phyloP scores from a whole-genome alignment of 352 stramenopile species.

The Phytopythium litorale region DNA sequence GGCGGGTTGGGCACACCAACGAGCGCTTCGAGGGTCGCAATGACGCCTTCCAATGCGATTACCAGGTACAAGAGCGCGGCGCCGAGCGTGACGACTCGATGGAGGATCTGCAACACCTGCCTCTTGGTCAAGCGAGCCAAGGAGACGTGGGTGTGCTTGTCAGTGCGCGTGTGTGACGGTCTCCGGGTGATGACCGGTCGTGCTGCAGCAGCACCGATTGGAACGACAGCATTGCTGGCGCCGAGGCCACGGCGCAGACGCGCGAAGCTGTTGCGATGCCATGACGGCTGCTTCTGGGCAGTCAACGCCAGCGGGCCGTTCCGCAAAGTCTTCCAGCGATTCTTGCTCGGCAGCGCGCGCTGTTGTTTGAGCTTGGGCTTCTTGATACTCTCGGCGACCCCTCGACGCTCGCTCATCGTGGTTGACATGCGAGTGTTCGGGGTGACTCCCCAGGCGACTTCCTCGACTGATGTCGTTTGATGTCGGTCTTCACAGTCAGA shows the following conservation, averaged over 20 bases:
- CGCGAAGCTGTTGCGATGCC: constrained; percentile 2
- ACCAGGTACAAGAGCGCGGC: constrained; percentile 25
- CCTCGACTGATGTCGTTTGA: no score
- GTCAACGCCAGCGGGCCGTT: neutral
- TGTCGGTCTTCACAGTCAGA: neutral
- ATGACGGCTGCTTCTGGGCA: neutral
- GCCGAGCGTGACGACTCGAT: constrained; percentile 10
- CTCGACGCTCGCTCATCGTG: neutral
- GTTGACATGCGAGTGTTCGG: neutral
- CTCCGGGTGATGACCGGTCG: neutral
- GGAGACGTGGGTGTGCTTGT: neutral
- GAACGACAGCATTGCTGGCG: neutral
- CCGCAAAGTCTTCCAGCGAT: neutral
- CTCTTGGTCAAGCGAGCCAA: neutral
- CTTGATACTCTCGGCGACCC: neutral
- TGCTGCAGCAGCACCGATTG: neutral
- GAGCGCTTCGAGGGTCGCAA: constrained; percentile 18
- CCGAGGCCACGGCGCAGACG: neutral
- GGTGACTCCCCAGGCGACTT: no score
- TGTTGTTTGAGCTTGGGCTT: neutral
- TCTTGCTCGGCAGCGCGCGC: neutral
- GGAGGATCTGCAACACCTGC: neutral
- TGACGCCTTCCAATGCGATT: constrained; percentile 20
- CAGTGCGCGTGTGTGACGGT: neutral
- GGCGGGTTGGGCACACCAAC: constrained; percentile 13